phyloP scores from a whole-genome alignment of 2,329 filamentous ascomycete species.

The Plectosphaerella plurivora region DNA sequence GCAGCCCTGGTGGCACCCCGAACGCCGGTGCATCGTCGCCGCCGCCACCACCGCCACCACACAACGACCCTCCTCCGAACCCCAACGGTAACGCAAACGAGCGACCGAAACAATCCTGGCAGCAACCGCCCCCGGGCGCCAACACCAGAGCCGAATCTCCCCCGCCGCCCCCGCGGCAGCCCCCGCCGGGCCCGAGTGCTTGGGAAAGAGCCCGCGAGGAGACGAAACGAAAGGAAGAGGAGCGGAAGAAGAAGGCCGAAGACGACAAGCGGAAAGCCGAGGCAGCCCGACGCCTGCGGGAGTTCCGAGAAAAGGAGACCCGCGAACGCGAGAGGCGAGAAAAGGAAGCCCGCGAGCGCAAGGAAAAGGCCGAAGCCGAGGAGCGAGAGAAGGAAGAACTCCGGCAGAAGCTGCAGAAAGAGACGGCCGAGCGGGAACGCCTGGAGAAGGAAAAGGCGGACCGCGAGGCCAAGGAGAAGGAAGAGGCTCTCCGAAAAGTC shows the following conservation, averaged over 20 bases:
- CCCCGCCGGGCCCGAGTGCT: constrained; percentile 13
- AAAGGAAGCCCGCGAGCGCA: constrained; percentile 28
- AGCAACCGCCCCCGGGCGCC: constrained; percentile 20
- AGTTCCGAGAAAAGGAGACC: constrained; percentile 53
- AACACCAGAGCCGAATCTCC: constrained; percentile 11
- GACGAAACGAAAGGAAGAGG: constrained; percentile 58
- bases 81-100: constrained; percentile 20
- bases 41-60: constrained; percentile 14
- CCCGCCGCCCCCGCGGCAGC: constrained; percentile 6
- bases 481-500: constrained; percentile 22
- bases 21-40: constrained; percentile 7
- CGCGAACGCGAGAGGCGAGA: constrained; percentile 37
- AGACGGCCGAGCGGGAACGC: constrained; percentile 30
- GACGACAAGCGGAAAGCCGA: constrained; percentile 57
- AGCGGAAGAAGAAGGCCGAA: constrained; percentile 56
- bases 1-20: constrained; percentile 2
- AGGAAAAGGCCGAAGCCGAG: constrained; percentile 29
- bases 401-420: constrained; percentile 21
- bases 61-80: constrained; percentile 13
- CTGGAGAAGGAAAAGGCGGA: constrained; percentile 45
- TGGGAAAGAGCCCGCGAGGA: constrained; percentile 48
- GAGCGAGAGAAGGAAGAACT: constrained; percentile 22
- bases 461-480: constrained; percentile 28
- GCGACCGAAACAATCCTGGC: constrained; percentile 32
- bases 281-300: constrained; percentile 45